These are phyloP conservation scores for Blastosporella zonata DNA, from an alignment of 1,284 basidiomycete genomes.

Conservation along the genomic window DNA sequence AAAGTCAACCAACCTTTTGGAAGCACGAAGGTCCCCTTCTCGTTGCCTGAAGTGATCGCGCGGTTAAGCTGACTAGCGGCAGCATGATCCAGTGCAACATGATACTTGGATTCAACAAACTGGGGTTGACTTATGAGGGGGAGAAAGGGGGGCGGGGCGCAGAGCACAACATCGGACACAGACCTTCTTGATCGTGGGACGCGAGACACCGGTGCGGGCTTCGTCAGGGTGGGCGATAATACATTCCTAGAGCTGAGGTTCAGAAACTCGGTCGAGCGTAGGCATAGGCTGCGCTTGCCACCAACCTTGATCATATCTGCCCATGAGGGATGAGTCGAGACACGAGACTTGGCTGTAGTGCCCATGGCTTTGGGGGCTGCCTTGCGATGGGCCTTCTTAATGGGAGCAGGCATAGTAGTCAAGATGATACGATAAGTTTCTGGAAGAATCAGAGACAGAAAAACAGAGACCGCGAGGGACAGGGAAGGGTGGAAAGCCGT, in stretches of 20 bases:
- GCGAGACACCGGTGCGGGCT: conserved; percentile 65
- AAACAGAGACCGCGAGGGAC: conserved; percentile 15
- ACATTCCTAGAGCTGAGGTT: conserved; percentile 46
- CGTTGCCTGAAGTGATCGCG: conserved; percentile 66
- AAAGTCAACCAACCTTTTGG: conserved; percentile 57
- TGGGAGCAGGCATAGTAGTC: conserved; percentile 29
- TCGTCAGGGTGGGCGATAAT: conserved; percentile 66
- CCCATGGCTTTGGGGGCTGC: conserved; percentile 31
- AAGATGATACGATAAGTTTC: conserved; percentile 14
- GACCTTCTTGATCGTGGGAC: conserved; percentile 78
- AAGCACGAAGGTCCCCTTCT: conserved; percentile 62
- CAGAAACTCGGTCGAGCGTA: conserved; percentile 4
- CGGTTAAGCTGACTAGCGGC: conserved; percentile 67
- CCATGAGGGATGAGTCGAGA: conserved; percentile 44
- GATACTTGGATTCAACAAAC: conserved; percentile 65
- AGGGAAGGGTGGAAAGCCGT: conserved; percentile 27
- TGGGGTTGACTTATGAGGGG: conserved; percentile 27
- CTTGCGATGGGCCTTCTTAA: conserved; percentile 36
- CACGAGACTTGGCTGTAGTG: conserved; percentile 34
- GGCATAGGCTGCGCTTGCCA: conserved; percentile 12
- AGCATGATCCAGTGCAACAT: conserved; percentile 56
- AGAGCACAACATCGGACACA: conserved; percentile 25
- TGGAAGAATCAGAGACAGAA: conserved; percentile 18
- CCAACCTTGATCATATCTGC: conserved; percentile 55
- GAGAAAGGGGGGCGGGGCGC: conserved; percentile 15